These are phyloP conservation scores for Aspergillus fumigatiaffinis DNA, from an alignment of 2,329 filamentous ascomycete species.

Conservation along the genomic window DNA sequence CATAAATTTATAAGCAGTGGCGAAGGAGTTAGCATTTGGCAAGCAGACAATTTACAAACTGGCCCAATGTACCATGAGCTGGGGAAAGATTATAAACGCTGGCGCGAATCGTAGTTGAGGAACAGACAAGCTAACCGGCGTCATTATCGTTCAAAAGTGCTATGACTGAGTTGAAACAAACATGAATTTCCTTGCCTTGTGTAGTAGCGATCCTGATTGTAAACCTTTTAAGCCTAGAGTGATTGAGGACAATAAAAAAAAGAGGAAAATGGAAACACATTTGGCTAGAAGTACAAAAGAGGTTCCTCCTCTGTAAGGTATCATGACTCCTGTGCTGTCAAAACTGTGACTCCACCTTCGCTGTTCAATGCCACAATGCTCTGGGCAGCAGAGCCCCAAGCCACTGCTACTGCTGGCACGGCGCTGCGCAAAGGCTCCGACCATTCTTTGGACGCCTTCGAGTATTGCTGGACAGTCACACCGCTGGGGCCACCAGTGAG, in stretches of 20 bases:
- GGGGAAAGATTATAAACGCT: neutral
- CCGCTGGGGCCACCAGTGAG: conserved; percentile 76
- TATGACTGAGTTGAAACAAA: neutral
- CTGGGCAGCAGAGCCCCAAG: conserved; percentile 73
- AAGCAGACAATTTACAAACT: neutral
- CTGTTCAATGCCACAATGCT: conserved; percentile 70
- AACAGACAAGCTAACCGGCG: neutral
- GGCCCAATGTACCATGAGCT: neutral
- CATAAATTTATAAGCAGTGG: neutral
- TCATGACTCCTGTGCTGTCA: conserved; percentile 54
- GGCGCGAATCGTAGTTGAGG: neutral
- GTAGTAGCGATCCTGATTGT: neutral
- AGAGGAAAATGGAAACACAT: conserved; percentile 2
- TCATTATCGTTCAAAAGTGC: neutral
- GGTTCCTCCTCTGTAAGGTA: conserved; percentile 13
- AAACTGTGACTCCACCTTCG: conserved; percentile 70
- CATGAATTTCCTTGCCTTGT: neutral
- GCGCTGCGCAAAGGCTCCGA: conserved; percentile 77
- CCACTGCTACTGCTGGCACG: conserved; percentile 66
- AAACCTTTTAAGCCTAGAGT: neutral
- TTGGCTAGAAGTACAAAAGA: conserved; percentile 22
- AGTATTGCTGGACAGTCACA: conserved; percentile 83
- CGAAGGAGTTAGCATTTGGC: neutral
- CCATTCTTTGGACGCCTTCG: conserved; percentile 84
- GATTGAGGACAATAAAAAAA: neutral